Conservation (phyloP, 306 rosid genomes). For the Herpetospermum pedunculosum region DNA sequence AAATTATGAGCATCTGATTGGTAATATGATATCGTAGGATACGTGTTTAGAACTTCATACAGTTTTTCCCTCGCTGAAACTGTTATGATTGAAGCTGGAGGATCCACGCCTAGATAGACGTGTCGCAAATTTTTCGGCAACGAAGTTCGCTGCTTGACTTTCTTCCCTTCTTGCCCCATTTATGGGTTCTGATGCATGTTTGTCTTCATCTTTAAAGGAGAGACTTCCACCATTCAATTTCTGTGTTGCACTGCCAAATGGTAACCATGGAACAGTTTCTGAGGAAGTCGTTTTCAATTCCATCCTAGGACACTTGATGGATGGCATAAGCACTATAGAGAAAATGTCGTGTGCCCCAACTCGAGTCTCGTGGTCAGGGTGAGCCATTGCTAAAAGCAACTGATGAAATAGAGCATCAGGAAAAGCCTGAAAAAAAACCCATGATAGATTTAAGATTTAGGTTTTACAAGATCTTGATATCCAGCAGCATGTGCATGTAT, state of each 20-base stretch:
- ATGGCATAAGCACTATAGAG: conserved; percentile 71
- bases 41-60: conserved; percentile 25
- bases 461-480: conserved; percentile 14
- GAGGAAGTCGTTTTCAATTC: conserved; percentile 28
- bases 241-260: conserved; percentile 19
- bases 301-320: conserved; percentile 28
- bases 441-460: conserved; percentile 12
- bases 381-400: conserved; percentile 76
- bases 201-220: conserved; percentile 28
- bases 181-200: conserved; percentile 19
- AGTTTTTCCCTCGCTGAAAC: conserved; percentile 39
- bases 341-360: conserved; percentile 73
- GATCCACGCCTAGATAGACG: conserved; percentile 20
- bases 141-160: conserved; percentile 19
- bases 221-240: conserved; percentile 28
- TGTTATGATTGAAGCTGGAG: conserved; percentile 28
- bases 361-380: conserved; percentile 75
- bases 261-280: conserved; percentile 19
- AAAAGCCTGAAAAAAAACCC: conserved; percentile 45
- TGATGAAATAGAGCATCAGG: conserved; percentile 96
- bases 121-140: conserved; percentile 20
- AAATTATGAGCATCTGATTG: not conserved
- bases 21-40: not conserved
- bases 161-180: conserved; percentile 24
- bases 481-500: not conserved